phyloP scores from a whole-genome alignment of 2,329 filamentous ascomycete species.

The Neonectria neomacrospora region DNA sequence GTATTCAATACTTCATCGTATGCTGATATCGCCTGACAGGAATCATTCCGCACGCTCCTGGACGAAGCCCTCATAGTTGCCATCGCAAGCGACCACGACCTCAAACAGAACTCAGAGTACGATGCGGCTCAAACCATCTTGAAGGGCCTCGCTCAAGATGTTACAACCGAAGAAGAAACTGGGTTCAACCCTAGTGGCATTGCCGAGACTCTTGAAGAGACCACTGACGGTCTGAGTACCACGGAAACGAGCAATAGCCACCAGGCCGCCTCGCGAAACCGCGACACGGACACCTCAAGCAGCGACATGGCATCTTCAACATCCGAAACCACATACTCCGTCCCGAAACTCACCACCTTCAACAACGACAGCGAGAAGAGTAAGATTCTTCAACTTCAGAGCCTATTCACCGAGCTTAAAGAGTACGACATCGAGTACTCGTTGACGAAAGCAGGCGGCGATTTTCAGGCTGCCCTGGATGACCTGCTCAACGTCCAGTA shows the following conservation, averaged over 20 bases:
- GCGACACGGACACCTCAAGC: slow-evolving; percentile 46
- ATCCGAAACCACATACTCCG: slow-evolving; percentile 33
- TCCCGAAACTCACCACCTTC: slow-evolving; percentile 49
- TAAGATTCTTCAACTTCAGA: slow-evolving; percentile 71
- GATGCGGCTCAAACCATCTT: slow-evolving; percentile 68
- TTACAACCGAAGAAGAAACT: slow-evolving; percentile 73
- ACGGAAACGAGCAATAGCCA: slow-evolving; percentile 45
- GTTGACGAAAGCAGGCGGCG: slow-evolving; percentile 73
- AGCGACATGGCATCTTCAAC: slow-evolving; percentile 42
- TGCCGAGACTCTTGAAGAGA: slow-evolving; percentile 54
- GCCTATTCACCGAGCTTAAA: slow-evolving; percentile 78
- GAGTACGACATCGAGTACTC: slow-evolving; percentile 72
- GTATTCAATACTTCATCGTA: background rate
- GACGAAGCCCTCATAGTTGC: slow-evolving; percentile 83
- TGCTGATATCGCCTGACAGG: slow-evolving; percentile 55
- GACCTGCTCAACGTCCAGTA: slow-evolving; percentile 83
- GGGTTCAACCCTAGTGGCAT: slow-evolving; percentile 84
- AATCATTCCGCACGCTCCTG: slow-evolving; percentile 77
- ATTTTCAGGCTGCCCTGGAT: slow-evolving; percentile 78
- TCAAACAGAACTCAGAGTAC: slow-evolving; percentile 63
- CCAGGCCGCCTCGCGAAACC: slow-evolving; percentile 41
- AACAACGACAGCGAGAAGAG: slow-evolving; percentile 62
- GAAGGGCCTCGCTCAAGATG: slow-evolving; percentile 72
- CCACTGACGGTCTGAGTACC: slow-evolving; percentile 39
- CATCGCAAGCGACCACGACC: slow-evolving; percentile 78